A percentile compares a stretch with the other conserved stretches of the same genome.
phyloP scores from a whole-genome alignment of 2,329 filamentous ascomycete genomes.

The Cladophialophora psammophila region DNA sequence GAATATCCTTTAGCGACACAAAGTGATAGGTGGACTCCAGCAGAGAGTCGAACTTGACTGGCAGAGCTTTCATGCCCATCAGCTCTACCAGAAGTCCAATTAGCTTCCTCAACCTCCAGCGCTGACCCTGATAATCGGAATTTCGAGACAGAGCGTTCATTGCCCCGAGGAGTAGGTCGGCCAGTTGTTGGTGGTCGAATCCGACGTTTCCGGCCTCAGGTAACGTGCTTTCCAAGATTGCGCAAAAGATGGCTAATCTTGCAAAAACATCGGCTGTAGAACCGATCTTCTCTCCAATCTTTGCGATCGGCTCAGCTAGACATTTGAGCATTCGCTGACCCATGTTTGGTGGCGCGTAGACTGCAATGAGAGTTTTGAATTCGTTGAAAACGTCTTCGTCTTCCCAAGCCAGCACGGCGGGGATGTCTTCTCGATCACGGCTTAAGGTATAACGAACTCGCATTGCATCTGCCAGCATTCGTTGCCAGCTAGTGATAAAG shows the following conservation, averaged over 20 bases:
- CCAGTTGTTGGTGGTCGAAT: conserved; percentile 13
- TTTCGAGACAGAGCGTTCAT: conserved; percentile 27
- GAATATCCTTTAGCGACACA: conserved; percentile 22
- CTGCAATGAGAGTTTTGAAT: conserved; percentile 40
- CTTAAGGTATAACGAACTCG: conserved; percentile 36
- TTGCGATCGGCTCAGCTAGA: conserved; percentile 26
- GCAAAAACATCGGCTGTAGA: conserved; percentile 33
- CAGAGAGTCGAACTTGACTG: conserved; percentile 4
- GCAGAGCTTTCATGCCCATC: not conserved
- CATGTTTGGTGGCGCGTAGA: conserved; percentile 29
- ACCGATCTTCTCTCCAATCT: conserved; percentile 27
- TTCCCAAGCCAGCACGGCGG: conserved; percentile 52
- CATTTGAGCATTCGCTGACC: conserved; percentile 26
- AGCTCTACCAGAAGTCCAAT: conserved; percentile 18
- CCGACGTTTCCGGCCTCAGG: not conserved
- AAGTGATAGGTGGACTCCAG: conserved; percentile 14
- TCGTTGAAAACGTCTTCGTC: conserved; percentile 52
- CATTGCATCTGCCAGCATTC: conserved; percentile 49
- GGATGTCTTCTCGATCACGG: conserved; percentile 40
- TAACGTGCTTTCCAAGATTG: conserved; percentile 21
- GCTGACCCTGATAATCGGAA: conserved; percentile 38
- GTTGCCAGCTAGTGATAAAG: conserved; percentile 52
- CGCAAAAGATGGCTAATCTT: conserved; percentile 30
- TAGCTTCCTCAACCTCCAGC: conserved; percentile 38
- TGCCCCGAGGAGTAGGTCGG: conserved; percentile 10